Base-by-base conservation (phyloP, 768 basidiomycete species). In the Trametes elegans region DNA sequence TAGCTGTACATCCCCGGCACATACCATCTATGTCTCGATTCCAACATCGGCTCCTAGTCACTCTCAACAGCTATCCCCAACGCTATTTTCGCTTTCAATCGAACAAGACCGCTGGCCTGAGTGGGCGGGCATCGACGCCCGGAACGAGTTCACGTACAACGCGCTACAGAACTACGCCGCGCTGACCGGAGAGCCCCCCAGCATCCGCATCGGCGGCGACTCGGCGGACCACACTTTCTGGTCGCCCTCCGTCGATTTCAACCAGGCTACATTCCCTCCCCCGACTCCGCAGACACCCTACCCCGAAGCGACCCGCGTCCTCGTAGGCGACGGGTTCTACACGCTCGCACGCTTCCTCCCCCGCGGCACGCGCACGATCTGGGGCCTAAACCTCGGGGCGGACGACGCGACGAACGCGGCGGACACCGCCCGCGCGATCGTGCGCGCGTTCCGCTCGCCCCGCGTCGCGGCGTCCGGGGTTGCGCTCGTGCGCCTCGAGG, bases 81-180 rank as follows among this genome's bases (percentile, higher is more conserved):
- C 79, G 9, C 68, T 85, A 11, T 60, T 87, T 24, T 84, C 83
- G 0, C 78, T 87, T 59, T 88, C 85, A 26, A 79, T 88, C 49
- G 87, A 87, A 61, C 80, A 85, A 66, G 86, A 88, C 60, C 73
- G 82, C 28, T 88, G 85, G 85, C 71, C 74, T 10, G 85, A 87
- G 56, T 89, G 87, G 86, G 70, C 70, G 10, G 86, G 87, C 1
- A 74, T 73, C 9, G 53, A 61, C 6, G 68, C 74, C 2, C 73
- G 71, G 28, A 87, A 88, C 62, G 53, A 76, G 16, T 88, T 87
- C 68, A 79, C 84, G 58, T 76, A 74, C 71, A 85, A 83, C 53
- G 76, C 79, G 3, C 73, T 88, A 45, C 71, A 79, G 49, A 85
- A 85, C 66, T 64, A 85, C 52, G 79, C 73, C 23, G 60, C 67